phyloP scores from a whole-genome alignment of 768 basidiomycete species.

The Cystobasidium ongulense region DNA sequence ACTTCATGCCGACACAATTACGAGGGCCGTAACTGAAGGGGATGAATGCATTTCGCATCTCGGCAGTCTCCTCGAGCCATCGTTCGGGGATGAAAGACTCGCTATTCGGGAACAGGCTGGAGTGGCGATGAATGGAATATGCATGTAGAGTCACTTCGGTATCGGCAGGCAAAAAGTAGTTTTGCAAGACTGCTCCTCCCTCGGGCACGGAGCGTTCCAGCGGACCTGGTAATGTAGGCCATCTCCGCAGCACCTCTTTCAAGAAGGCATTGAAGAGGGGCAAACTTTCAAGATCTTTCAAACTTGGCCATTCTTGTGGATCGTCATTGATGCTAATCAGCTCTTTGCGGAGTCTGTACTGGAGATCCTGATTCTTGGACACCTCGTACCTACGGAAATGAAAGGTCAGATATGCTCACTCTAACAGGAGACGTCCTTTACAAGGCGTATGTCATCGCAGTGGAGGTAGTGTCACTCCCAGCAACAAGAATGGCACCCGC shows the following conservation, averaged over 20 bases:
- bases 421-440: background rate
- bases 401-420: background rate
- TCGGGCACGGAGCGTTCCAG: background rate
- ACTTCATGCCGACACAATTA: slow-evolving; percentile 23
- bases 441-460: slow-evolving; percentile 17
- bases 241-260: slow-evolving; percentile 8
- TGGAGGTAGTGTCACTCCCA: slow-evolving; percentile 15
- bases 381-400: background rate
- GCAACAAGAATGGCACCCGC: slow-evolving; percentile 14
- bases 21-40: slow-evolving; percentile 24
- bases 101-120: background rate
- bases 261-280: slow-evolving; percentile 10
- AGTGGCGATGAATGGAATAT: background rate
- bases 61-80: slow-evolving; percentile 26
- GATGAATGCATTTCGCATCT: slow-evolving; percentile 23
- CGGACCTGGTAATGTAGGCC: slow-evolving; percentile 9
- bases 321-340: background rate
- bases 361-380: background rate
- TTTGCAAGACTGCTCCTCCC: slow-evolving; percentile 1
- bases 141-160: slow-evolving; percentile 17
- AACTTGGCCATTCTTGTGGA: background rate
- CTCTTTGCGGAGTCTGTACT: background rate
- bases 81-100: slow-evolving; percentile 16
- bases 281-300: slow-evolving; percentile 9
- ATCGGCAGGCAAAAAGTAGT: background rate